phyloP scores from a whole-genome alignment of 305 asterid species.

The Fraxinus angustifolia region DNA sequence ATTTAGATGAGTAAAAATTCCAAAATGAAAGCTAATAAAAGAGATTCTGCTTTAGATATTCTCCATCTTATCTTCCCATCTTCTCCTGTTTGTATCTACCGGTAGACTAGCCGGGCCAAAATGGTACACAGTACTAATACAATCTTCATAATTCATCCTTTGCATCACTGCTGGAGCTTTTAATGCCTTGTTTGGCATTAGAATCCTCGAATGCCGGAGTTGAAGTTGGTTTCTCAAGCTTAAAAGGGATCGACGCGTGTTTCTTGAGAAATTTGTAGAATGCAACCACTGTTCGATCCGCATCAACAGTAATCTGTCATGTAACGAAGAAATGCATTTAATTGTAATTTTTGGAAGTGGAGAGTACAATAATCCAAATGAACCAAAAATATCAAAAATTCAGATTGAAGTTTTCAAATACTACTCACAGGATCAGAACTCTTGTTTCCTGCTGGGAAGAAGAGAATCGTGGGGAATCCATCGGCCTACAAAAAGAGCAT shows the following conservation, averaged over 20 bases:
- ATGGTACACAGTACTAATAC: neutral
- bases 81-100: slow-evolving; percentile 6
- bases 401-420: neutral
- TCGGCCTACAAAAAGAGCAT: slow-evolving; percentile 53
- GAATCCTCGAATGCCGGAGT: slow-evolving; percentile 34
- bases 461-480: slow-evolving; percentile 81
- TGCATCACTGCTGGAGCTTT: slow-evolving; percentile 28
- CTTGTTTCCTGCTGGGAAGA: slow-evolving; percentile 88
- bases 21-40: slow-evolving; percentile 21
- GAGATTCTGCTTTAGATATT: slow-evolving; percentile 15
- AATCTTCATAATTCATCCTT: slow-evolving; percentile 72
- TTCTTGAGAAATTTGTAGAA: slow-evolving; percentile 77
- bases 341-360: neutral
- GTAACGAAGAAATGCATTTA: neutral
- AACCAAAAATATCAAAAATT: neutral
- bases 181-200: slow-evolving; percentile 29
- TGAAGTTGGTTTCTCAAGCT: slow-evolving; percentile 59
- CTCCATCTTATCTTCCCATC: neutral
- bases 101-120: neutral
- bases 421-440: slow-evolving; percentile 71
- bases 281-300: slow-evolving; percentile 73
- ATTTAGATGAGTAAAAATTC: neutral
- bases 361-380: neutral
- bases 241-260: slow-evolving; percentile 79
- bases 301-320: slow-evolving; percentile 58